These are phyloP conservation scores for Penicillium decumbens DNA, from an alignment of 2,329 filamentous ascomycete genomes.

Conservation along the genomic window DNA sequence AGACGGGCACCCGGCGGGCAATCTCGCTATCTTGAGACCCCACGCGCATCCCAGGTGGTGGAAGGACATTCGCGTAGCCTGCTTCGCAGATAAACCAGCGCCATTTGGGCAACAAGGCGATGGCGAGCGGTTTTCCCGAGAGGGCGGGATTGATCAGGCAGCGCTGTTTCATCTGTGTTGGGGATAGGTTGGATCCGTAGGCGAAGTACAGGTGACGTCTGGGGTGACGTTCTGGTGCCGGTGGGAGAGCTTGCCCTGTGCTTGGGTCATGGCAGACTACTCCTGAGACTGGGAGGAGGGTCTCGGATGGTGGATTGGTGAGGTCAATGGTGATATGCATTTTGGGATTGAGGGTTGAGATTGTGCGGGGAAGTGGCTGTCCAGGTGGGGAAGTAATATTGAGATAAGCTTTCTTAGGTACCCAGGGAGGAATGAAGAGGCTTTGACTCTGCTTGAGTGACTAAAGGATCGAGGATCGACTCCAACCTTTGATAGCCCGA, in stretches of 20 bases:
- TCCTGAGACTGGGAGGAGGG: neutral
- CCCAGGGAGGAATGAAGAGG: neutral
- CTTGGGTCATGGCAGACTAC: neutral
- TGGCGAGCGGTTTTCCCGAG: conserved; percentile 36
- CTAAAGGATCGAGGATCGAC: neutral
- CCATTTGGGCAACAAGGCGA: conserved; percentile 38
- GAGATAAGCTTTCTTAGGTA: neutral
- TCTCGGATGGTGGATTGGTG: conserved; percentile 3
- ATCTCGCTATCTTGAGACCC: conserved; percentile 14
- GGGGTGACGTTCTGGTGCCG: conserved; percentile 6
- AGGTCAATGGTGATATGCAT: conserved; percentile 6
- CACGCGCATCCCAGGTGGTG: conserved; percentile 23
- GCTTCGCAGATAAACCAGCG: conserved; percentile 41
- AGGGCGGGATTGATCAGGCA: conserved; percentile 30
- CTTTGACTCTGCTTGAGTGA: no score
- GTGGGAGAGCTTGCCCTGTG: conserved; percentile 19
- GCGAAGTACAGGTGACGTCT: conserved; percentile 40
- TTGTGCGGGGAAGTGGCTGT: neutral
- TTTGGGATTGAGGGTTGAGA: neutral
- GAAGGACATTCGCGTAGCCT: conserved; percentile 43
- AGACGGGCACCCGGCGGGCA: conserved; percentile 20
- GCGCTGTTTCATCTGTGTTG: conserved; percentile 39
- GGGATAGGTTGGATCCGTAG: conserved; percentile 44
- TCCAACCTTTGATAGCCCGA: neutral
- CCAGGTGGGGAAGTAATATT: neutral